A percentile compares a stretch with the other conserved stretches of the same genome.
These are phyloP conservation scores for Gossypium gossypioides DNA, from an alignment of 441 rosid species.

Conservation along the genomic window DNA sequence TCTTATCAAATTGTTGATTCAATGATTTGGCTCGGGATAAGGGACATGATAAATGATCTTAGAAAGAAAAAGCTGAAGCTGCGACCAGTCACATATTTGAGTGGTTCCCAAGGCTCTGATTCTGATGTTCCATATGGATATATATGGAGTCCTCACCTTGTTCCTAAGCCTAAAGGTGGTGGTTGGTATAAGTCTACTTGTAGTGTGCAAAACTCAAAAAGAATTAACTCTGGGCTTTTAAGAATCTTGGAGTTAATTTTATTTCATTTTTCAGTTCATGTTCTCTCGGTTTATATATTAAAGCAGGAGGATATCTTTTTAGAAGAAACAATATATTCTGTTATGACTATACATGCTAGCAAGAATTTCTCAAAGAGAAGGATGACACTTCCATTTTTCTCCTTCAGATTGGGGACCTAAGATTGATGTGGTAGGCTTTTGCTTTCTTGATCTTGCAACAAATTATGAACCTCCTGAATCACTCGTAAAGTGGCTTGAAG, in stretches of 20 bases:
- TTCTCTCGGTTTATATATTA: background rate
- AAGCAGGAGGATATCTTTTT: background rate
- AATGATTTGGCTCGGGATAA: constrained; percentile 93
- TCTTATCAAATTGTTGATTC: constrained; percentile 98
- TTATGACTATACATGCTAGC: background rate
- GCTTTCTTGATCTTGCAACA: constrained; percentile 96
- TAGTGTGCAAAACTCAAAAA: background rate
- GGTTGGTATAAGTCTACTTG: constrained; percentile 14
- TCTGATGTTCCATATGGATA: constrained; percentile 83
- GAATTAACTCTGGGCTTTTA: background rate
- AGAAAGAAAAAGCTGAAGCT: constrained; percentile 85
- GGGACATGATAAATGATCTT: constrained; percentile 91
- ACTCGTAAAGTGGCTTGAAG: constrained; percentile 79
- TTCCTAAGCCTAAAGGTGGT: constrained; percentile 96
- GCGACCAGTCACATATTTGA: constrained; percentile 96
- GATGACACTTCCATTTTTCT: constrained; percentile 16
- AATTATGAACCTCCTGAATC: constrained; percentile 88
- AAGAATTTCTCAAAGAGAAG: constrained; percentile 9
- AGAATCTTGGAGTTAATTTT: background rate
- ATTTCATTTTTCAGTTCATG: background rate
- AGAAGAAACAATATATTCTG: background rate
- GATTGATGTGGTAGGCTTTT: constrained; percentile 92
- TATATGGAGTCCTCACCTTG: constrained; percentile 98
- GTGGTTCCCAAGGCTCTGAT: constrained; percentile 90
- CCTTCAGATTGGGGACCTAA: constrained; percentile 91